Conservation (phyloP, 305 asterid species). For the Euphrasia arctica region DNA sequence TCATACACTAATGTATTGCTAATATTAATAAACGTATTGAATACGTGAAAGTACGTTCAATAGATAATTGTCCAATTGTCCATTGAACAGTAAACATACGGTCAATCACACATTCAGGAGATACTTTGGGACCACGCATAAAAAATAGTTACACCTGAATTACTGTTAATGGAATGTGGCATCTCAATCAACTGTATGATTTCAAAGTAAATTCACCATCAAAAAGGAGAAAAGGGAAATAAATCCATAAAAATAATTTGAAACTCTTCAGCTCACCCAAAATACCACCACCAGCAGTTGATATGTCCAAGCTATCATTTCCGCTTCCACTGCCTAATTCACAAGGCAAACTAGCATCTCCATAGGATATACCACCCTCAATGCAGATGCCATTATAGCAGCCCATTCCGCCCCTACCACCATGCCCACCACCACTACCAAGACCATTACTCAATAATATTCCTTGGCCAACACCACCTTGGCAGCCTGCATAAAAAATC, state of each 20-base stretch:
- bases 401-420: constrained; percentile 94
- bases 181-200: constrained; percentile 10
- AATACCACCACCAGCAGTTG: constrained; percentile 93
- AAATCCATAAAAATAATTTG: constrained; percentile 20
- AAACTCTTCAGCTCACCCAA: constrained; percentile 56
- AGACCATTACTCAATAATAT: constrained; percentile 54
- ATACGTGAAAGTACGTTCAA: constrained; percentile 11
- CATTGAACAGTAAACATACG: constrained; percentile 3
- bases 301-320: constrained; percentile 67
- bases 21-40: background rate
- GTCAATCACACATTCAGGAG: background rate
- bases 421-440: constrained; percentile 98
- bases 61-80: background rate
- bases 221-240: background rate
- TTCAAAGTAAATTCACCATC: constrained; percentile 13
- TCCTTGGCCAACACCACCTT: constrained; percentile 89
- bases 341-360: constrained; percentile 84
- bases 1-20: constrained; percentile 4
- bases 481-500: constrained; percentile 70
- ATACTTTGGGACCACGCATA: constrained; percentile 1
- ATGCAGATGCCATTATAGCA: constrained; percentile 71
- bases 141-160: background rate
- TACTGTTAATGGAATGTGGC: background rate
- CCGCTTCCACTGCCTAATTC: constrained; percentile 99
- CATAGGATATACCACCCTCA: constrained; percentile 84